Evolutionary conservation across 768 basidiomycete species (phyloP), one percentile per base, ranked within the genome.

Genomic region (Pulveroboletus sp.): DNA sequence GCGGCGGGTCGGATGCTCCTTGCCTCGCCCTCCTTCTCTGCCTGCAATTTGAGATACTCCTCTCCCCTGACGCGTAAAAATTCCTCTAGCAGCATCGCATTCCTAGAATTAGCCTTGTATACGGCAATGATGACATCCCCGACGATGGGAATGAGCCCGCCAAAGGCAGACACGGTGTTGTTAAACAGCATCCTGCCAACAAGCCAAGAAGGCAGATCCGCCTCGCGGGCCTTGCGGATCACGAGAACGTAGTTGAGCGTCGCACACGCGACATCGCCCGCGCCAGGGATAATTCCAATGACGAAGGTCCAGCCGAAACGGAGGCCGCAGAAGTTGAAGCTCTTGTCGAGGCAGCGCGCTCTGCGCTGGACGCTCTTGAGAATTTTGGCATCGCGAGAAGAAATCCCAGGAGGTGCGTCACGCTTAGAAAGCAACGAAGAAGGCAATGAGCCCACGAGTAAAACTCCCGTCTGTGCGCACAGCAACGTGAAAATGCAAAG

Each of bases 21-120:
- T 27, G 49, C 65, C 42, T 62, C 69, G 36, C 57, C 59, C 46
- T 60, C 63, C 33, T 55, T 58, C 56, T 62, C 72, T 1, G 70
- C 73, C 49, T 75, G 69, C 51, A 76, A 56, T 62, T 76, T 82
- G 43, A 91, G 63, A 60, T 76, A 82, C 60, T 89, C 83, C 49
- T 86, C 82, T 0, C 89, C 91, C 39, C 93, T 76, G 28, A 89
- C 74, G 32, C 84, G 76, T 47, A 96, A 69, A 67, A 80, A 93
- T 65, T 93, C 90, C 62, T 94, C 91, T 41, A 97, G 74, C 42
- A 96, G 71, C 6, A 79, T 79, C 10, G 91, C 93, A 60, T 97
- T 96, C 53, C 94, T 77, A 14, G 84, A 87, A 68, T 97, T 97
- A 17, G 92, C 83, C 64, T 93, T 94, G 76, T 74, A 95, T 3